Percentiles rank a stretch among this genome's conserved stretches.
Conservation (phyloP, 495 filamentous ascomycete genomes). For the Neurospora intermedia region DNA sequence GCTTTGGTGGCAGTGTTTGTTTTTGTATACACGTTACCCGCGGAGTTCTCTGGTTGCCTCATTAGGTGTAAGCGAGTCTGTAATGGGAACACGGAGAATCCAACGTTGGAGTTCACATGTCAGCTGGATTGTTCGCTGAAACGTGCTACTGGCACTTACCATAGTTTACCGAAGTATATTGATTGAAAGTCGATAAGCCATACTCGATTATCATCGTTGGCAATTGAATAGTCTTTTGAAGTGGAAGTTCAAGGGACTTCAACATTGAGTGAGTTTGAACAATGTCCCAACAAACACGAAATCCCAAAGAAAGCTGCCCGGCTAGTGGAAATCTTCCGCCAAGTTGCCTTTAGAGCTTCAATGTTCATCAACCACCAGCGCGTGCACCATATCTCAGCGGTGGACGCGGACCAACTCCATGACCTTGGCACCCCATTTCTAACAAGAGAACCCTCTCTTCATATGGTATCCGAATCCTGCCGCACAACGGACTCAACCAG, state of each 20-base stretch:
- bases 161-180: background rate
- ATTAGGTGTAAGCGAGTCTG: background rate
- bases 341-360: background rate
- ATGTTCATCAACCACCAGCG: background rate
- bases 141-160: fast-evolving
- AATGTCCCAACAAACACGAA: background rate
- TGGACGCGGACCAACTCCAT: background rate
- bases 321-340: background rate
- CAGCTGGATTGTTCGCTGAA: too few species aligned
- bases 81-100: background rate
- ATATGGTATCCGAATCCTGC: background rate
- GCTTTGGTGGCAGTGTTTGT: background rate
- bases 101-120: background rate
- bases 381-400: background rate
- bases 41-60: background rate
- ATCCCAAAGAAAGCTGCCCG: background rate
- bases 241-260: background rate
- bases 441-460: background rate
- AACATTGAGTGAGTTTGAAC: background rate
- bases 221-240: background rate
- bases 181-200: background rate
- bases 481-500: background rate
- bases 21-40: background rate
- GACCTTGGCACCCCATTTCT: background rate
- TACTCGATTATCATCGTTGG: background rate